Base-by-base conservation (phyloP, 2,329 filamentous ascomycete genomes). In the Thelonectria olida region DNA sequence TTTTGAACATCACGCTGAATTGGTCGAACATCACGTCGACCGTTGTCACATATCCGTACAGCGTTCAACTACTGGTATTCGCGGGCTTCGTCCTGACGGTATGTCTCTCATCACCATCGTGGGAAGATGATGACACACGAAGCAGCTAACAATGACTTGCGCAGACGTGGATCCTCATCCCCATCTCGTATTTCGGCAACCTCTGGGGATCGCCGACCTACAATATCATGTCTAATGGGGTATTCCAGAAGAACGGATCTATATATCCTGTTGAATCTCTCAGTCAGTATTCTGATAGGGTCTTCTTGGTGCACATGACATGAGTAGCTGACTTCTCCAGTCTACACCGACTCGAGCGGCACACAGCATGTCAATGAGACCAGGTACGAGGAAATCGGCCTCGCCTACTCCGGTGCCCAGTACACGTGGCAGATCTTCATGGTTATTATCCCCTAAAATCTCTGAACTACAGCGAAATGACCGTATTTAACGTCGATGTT, bases 391-490 rank as follows among this genome's bases (percentile, higher is more conserved):
- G 72, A 82, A 58, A 76, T 84, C 31, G 86, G 86, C 0, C 83
- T 83, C 2, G 77, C 85, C n/a, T 87, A 86, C 63, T 82, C 87
- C 54, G 84, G 86, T 2, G 75, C 84, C 0, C 87, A 88, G 61
- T 80, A 83, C 41, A 78, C 87, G 3, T 89, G 86, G 86, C 67
- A 69, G 4, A 85, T 85, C 62, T 88, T 88, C 74, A 88, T 87
- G 70, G 84, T 54, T 2, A 39, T 4, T 20, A 31, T 27, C 13
- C 3, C 15, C 8, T 19, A n/a, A 1, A n/a, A 27, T 5, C 3
- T 1, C 6, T 19, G 4, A 9, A n/a, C n/a, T n/a, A n/a, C n/a
- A n/a, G n/a, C n/a, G n/a, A n/a, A n/a, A n/a, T n/a, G n/a, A 31
- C 28, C 10, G 10, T 5, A 13, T 31, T 13, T 31, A 8, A 31